Evolutionary conservation across 192 early-diverging fungal species (phyloP).

Genomic region (Coemansia furcata): DNA sequence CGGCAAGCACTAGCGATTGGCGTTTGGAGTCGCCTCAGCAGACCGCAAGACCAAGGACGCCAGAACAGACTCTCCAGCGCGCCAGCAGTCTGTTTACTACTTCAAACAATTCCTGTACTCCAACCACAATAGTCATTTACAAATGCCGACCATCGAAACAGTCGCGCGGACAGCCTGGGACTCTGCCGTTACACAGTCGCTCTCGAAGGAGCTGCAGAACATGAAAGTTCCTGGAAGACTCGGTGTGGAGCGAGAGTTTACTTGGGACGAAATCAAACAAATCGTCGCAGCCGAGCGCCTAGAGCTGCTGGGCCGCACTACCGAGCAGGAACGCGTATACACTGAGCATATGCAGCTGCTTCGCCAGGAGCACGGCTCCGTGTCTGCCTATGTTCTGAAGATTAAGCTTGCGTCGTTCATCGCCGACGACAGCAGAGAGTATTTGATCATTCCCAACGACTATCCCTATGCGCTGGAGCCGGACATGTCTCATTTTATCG

Average conservation of each 20-base stretch:
- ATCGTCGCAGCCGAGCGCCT: constrained; percentile 32
- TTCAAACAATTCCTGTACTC: neutral
- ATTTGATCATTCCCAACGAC: constrained; percentile 50
- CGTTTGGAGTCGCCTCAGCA: neutral
- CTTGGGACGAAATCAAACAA: constrained; percentile 37
- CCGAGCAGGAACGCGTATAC: constrained; percentile 25
- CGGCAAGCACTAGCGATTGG: too few relatives aligned
- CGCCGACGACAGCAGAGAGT: constrained; percentile 10
- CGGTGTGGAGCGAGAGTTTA: constrained; percentile 26
- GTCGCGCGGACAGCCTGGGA: neutral
- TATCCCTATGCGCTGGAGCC: constrained; percentile 47
- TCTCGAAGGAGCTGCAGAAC: constrained; percentile 12
- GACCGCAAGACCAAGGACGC: neutral
- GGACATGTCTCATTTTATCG: constrained; percentile 28
- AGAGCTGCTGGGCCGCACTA: constrained; percentile 37
- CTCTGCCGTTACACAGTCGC: neutral
- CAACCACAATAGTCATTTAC: neutral
- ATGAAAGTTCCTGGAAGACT: constrained; percentile 10
- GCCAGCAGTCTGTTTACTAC: neutral
- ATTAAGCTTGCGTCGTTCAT: constrained; percentile 44
- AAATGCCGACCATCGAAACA: neutral
- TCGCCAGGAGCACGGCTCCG: constrained; percentile 31
- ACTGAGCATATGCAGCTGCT: constrained; percentile 28
- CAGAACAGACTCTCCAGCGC: neutral
- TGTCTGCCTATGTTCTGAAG: constrained; percentile 20